phyloP scores from a whole-genome alignment of 805 yeast genomes.

The Zygoascus biomembranicola region DNA sequence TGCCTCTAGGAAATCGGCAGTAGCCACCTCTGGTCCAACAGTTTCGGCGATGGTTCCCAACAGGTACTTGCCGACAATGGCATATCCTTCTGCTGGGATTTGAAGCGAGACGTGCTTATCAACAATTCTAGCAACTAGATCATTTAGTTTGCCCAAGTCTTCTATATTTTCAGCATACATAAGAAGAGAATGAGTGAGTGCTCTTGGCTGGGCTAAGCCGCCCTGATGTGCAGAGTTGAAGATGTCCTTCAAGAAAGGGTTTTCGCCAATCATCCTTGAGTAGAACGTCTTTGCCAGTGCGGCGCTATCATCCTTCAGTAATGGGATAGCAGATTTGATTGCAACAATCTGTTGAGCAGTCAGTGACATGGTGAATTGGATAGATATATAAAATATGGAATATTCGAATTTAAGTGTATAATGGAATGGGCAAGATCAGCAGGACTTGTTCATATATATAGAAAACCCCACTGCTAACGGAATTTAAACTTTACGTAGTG shows the following conservation, averaged over 20 bases:
- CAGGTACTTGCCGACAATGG: slow-evolving; percentile 53
- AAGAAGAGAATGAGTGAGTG: slow-evolving; percentile 53
- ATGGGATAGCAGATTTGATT: slow-evolving; percentile 35
- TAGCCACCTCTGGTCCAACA: slow-evolving; percentile 50
- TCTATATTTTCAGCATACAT: slow-evolving; percentile 58
- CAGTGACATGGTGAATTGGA: not conserved
- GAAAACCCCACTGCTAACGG: no score
- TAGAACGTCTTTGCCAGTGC: slow-evolving; percentile 49
- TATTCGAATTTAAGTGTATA: not conserved
- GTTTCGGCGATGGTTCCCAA: slow-evolving; percentile 45
- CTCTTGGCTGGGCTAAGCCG: slow-evolving; percentile 45
- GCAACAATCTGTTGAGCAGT: slow-evolving; percentile 2
- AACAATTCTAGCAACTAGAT: slow-evolving; percentile 51
- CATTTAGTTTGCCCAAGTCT: slow-evolving; percentile 43
- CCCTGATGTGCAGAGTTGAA: slow-evolving; percentile 55
- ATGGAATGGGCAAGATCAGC: not conserved
- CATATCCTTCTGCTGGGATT: slow-evolving; percentile 56
- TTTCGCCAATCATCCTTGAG: slow-evolving; percentile 41
- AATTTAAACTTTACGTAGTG: no score
- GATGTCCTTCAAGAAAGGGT: slow-evolving; percentile 49
- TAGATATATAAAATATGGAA: no score
- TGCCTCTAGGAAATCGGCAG: slow-evolving; percentile 47
- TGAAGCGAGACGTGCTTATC: slow-evolving; percentile 60
- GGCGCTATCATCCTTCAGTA: slow-evolving; percentile 47
- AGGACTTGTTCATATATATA: not conserved